These are phyloP conservation scores for Tricholoma furcatifolium DNA, from an alignment of 768 basidiomycete species.

Conservation along the genomic window DNA sequence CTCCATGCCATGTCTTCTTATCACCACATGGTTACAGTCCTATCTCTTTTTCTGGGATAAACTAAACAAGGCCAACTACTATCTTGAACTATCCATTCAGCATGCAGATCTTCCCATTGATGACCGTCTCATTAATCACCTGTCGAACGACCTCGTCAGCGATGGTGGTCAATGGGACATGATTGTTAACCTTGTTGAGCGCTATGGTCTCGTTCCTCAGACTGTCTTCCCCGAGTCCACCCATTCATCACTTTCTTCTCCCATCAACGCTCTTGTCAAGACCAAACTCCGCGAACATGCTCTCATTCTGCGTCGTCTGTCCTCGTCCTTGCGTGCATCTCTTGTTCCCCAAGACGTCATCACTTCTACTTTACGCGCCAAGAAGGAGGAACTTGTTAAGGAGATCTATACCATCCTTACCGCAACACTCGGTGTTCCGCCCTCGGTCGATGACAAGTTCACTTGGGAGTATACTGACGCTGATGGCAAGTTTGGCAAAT, in stretches of 20 bases:
- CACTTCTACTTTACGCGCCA: conserved; percentile 59
- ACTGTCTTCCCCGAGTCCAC: conserved; percentile 79
- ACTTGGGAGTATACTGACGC: conserved; percentile 89
- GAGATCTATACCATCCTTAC: conserved; percentile 85
- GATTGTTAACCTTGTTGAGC: conserved; percentile 59
- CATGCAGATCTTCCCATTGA: conserved; percentile 78
- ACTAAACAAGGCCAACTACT: conserved; percentile 91
- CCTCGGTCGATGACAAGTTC: conserved; percentile 66
- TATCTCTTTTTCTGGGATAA: conserved; percentile 98
- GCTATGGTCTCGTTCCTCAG: conserved; percentile 88
- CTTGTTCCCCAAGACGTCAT: conserved; percentile 46
- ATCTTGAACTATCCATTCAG: conserved; percentile 85
- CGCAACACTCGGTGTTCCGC: conserved; percentile 86
- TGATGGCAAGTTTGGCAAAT: conserved; percentile 68
- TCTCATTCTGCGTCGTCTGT: conserved; percentile 70
- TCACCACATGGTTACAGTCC: conserved; percentile 39
- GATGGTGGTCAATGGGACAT: conserved; percentile 98
- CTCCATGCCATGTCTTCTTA: conserved; percentile 1
- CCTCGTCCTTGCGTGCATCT: conserved; percentile 49
- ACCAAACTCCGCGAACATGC: conserved; percentile 91
- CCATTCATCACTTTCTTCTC: conserved; percentile 72
- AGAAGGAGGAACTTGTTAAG: conserved; percentile 83
- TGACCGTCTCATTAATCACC: conserved; percentile 76
- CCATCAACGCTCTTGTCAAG: conserved; percentile 79
- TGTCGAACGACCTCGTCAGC: conserved; percentile 75